phyloP scores from a whole-genome alignment of 2,329 filamentous ascomycete genomes.

The Cyanodermella asteris region DNA sequence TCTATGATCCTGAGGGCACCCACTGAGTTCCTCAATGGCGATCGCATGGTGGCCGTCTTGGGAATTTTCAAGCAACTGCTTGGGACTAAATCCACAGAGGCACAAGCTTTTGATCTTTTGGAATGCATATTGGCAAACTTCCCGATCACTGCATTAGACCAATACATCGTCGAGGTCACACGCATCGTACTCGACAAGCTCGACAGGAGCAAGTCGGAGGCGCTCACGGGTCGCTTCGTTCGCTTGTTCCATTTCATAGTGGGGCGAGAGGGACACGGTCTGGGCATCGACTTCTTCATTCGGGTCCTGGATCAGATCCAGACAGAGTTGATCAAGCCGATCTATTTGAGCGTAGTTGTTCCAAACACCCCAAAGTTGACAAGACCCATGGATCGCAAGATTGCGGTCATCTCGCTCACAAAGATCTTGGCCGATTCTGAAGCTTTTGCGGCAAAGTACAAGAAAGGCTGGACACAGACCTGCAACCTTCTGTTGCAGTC shows the following conservation, averaged over 20 bases:
- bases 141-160: slow-evolving; percentile 45
- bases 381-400: slow-evolving; percentile 75
- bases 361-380: slow-evolving; percentile 74
- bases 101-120: slow-evolving; percentile 71
- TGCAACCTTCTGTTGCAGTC: slow-evolving; percentile 77
- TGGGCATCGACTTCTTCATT: slow-evolving; percentile 85
- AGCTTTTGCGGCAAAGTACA: slow-evolving; percentile 60
- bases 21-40: slow-evolving; percentile 48
- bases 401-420: slow-evolving; percentile 77
- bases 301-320: slow-evolving; percentile 64
- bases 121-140: slow-evolving; percentile 58
- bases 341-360: slow-evolving; percentile 75
- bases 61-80: slow-evolving; percentile 89
- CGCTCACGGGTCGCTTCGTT: slow-evolving; percentile 67
- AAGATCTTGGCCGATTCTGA: slow-evolving; percentile 76
- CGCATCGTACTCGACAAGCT: slow-evolving; percentile 58
- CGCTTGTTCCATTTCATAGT: slow-evolving; percentile 88
- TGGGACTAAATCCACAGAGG: slow-evolving; percentile 60
- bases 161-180: slow-evolving; percentile 61
- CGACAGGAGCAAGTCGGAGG: slow-evolving; percentile 55
- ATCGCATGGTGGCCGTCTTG: slow-evolving; percentile 72
- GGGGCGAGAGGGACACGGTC: slow-evolving; percentile 54
- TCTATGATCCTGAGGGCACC: slow-evolving; percentile 64
- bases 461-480: slow-evolving; percentile 79
- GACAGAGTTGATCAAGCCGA: slow-evolving; percentile 44